Base-by-base conservation (phyloP, 306 rosid genomes). In the Acacia melanoxylon region DNA sequence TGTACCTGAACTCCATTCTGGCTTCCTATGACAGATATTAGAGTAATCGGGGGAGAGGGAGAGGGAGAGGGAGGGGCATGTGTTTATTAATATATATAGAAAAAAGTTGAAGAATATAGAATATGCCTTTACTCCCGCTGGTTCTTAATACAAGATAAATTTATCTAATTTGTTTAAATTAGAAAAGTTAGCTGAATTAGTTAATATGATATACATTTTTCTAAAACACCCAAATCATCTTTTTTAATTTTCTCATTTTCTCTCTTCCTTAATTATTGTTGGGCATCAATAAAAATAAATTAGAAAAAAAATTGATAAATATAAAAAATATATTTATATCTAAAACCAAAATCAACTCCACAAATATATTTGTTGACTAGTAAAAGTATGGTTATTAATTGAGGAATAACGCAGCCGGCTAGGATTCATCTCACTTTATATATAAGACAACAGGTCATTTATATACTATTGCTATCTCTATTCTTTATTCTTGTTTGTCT, bases 381-480 rank as follows among this genome's bases (percentile, higher is more conserved):
- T 48, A 13, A 12, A 46, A 12, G 20, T 19, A 19, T 52, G 2
- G 25, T 20, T n/a, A 56, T 58, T 58, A 58, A 73, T 84, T 73
- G 75, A 78, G 41, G 37, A 29, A 63, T 66, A 82, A 6, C 41
- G 41, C 41, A 0, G 93, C 93, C 91, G 93, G 91, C 93, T 59
- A 14, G 81, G 84, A 83, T 79, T 79, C 19, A 42, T 61, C 8
- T 61, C 66, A 59, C 66, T 22, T 46, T 83, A 2, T 66, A 6
- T 31, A 31, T 27, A 79, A 22, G 25, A 69, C n/a, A 22, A 78
- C 78, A 6, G 12, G 29, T 24, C 13, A 12, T 61, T 61, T 29
- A 22, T 75, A 19, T 29, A 12, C 11, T 33, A 72, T 67, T 24
- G 25, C 29, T 24, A 13, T 70, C 4, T 69, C 10, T 44, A 48